Evolutionary conservation across 2,329 filamentous ascomycete genomes (phyloP).

Genomic region (Fusarium devonianum): DNA sequence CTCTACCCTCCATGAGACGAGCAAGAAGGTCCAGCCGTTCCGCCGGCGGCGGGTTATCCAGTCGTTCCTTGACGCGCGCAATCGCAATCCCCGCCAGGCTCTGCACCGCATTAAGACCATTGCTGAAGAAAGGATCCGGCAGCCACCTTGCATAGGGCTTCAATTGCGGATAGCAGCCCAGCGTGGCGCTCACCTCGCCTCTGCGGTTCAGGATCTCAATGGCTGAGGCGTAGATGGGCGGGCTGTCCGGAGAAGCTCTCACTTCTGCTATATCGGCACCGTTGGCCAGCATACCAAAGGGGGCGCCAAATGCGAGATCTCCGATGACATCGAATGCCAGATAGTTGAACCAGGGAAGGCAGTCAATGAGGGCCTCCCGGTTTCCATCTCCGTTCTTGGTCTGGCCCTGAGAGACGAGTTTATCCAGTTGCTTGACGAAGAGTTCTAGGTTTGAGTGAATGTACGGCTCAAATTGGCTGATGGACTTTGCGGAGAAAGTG

Average conservation of each 20-base stretch:
- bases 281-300: slow-evolving; percentile 73
- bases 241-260: slow-evolving; percentile 63
- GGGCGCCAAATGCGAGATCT: slow-evolving; percentile 59
- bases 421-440: slow-evolving; percentile 77
- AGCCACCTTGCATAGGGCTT: slow-evolving; percentile 83
- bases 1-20: slow-evolving; percentile 83
- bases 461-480: slow-evolving; percentile 87
- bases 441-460: slow-evolving; percentile 80
- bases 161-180: slow-evolving; percentile 76
- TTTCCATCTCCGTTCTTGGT: slow-evolving; percentile 64
- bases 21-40: slow-evolving; percentile 82
- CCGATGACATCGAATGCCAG: slow-evolving; percentile 62
- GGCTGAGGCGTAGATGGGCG: slow-evolving; percentile 75
- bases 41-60: slow-evolving; percentile 71
- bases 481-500: slow-evolving; percentile 83
- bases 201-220: slow-evolving; percentile 89
- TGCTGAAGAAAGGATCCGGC: slow-evolving; percentile 81
- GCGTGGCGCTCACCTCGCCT: slow-evolving; percentile 82
- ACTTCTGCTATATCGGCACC: slow-evolving; percentile 82
- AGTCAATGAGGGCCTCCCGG: slow-evolving; percentile 72
- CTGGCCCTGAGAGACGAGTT: slow-evolving; percentile 57
- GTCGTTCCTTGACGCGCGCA: slow-evolving; percentile 76
- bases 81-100: slow-evolving; percentile 88
- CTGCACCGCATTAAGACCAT: slow-evolving; percentile 77
- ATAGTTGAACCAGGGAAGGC: slow-evolving; percentile 74